Base-by-base conservation (phyloP, 2,329 filamentous ascomycete genomes). In the Ustilaginoidea virens region DNA sequence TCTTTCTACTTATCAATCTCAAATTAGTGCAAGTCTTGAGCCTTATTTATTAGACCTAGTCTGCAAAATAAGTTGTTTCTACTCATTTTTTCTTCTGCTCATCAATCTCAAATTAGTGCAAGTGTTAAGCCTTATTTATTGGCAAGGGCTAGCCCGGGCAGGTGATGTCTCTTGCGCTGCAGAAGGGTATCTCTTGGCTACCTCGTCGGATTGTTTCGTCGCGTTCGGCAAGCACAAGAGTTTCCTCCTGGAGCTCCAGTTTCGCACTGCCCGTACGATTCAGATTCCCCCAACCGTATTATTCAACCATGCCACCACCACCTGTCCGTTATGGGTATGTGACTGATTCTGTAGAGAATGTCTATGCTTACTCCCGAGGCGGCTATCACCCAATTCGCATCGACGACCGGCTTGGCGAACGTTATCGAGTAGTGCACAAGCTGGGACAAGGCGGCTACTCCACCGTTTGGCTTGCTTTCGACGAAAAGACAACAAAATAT, bases 391-490 rank as follows among this genome's bases (percentile, higher is more conserved):
- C 58, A 6, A 45, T 56, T 5, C 46, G 42, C 19, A 42, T 63
- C 5, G 53, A 52, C 9, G 51, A 62, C 24, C 37, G 34, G 1
- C 56, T 30, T 16, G 4, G 58, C 32, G 33, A 50, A 32, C 48
- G 54, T 13, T 63, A 62, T 34, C 42, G 46, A 25, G 37, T 60
- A 18, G 34, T 54, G 19, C 47, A 56, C 27, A 63, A 62, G 37
- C 40, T 61, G 23, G 56, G 57, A 25, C 53, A 41, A 31, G 56
- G 58, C 20, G 48, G 49, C 5, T 57, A 43, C 36, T 56, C 54
- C 4, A 63, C 58, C 1, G 55, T 60, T 20, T 63, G 55, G 58
- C 48, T 61, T 26, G 56, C 49, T 13, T 37, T 44, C 13, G 55
- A 60, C 2, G 20, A 43, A 10, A 28, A 22, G 17, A 29, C 24